A percentile compares a stretch with the other conserved stretches of the same genome.
Conservation (phyloP, 371 early-diverging fungal genomes). For the Mortierella sp. region DNA sequence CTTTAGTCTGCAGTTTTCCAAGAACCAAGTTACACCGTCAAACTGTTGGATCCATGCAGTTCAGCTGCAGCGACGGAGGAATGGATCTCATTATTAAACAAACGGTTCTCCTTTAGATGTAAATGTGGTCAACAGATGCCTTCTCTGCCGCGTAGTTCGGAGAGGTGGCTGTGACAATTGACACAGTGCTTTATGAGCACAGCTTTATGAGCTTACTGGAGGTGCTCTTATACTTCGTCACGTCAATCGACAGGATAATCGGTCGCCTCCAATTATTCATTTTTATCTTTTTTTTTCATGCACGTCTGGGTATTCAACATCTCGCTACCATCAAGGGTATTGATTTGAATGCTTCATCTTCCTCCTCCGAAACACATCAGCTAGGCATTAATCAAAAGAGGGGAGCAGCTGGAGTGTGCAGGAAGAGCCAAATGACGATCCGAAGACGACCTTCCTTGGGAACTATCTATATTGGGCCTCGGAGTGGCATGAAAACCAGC, state of each 20-base stretch:
- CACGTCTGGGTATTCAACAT: too few species aligned
- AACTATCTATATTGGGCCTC: too few species aligned
- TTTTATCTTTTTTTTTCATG: slow-evolving; percentile 10
- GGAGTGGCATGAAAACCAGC: too few species aligned
- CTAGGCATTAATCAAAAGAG: background rate
- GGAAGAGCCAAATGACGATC: too few species aligned
- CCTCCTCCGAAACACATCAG: slow-evolving; percentile 14
- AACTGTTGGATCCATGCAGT: slow-evolving; percentile 23
- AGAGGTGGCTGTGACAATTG: slow-evolving; percentile 24
- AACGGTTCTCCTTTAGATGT: slow-evolving; percentile 30
- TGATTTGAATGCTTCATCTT: background rate
- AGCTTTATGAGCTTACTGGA: slow-evolving; percentile 19
- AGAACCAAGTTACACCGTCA: slow-evolving; percentile 13
- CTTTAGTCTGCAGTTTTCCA: slow-evolving; percentile 12
- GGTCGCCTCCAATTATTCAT: slow-evolving; percentile 9
- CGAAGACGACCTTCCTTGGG: too few species aligned
- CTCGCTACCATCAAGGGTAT: background rate
- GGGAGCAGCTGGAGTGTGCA: too few species aligned
- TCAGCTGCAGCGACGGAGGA: slow-evolving; percentile 12
- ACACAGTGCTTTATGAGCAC: slow-evolving; percentile 9
- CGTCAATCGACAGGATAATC: slow-evolving; percentile 4
- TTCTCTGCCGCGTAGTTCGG: slow-evolving; percentile 12
- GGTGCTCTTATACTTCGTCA: slow-evolving; percentile 22
- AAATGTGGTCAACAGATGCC: slow-evolving; percentile 22
- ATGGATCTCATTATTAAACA: slow-evolving; percentile 22